Evolutionary conservation across 345 rosid species (phyloP), one percentile per base, ranked within the genome.

Genomic region (Citrus unshiu): DNA sequence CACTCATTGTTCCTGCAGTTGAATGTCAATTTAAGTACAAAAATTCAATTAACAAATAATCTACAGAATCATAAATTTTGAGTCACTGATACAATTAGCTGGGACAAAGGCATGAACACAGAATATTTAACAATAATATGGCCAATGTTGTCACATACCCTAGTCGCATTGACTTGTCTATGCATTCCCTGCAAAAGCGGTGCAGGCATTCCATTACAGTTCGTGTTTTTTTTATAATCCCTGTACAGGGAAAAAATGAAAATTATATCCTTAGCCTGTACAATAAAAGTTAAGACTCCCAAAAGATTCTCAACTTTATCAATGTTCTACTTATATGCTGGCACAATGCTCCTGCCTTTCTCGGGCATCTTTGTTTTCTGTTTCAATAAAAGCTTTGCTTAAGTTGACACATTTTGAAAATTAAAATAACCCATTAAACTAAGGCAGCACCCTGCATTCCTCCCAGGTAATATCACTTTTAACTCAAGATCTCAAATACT

Each of bases 121-220:
- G 54, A 56, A 37, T 37, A 35, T 25, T 37, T 59, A 43, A 67
- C 35, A 59, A 63, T 40, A 35, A 76, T 12, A 51, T 43, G 46
- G 66, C 68, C 43, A 9, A 56, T 56, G 19, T 65, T 68, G 70
- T 61, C 51, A 63, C 91, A 83, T 90, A 95, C 99, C 99, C 99
- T 79, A 93, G 71, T 87, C 99, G 88, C 95, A 95, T 95, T 71
- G 98, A 89, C 86, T 95, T 95, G 86, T 95, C 97, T 78, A 95
- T 95, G 89, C 98, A 95, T 82, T 92, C 98, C 83, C 92, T 84
- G 79, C 99, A 95, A 84, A 95, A 95, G 24, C 98, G 92, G 81
- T 95, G 99, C 73, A 95, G 90, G 80, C 99, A 95, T 79, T 87
- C 98, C 98, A 95, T 95, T 43, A 93, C 96, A 77, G 99, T 92